Base-by-base conservation (phyloP, 2,329 filamentous ascomycete genomes). In the Paecilomyces formosus region DNA sequence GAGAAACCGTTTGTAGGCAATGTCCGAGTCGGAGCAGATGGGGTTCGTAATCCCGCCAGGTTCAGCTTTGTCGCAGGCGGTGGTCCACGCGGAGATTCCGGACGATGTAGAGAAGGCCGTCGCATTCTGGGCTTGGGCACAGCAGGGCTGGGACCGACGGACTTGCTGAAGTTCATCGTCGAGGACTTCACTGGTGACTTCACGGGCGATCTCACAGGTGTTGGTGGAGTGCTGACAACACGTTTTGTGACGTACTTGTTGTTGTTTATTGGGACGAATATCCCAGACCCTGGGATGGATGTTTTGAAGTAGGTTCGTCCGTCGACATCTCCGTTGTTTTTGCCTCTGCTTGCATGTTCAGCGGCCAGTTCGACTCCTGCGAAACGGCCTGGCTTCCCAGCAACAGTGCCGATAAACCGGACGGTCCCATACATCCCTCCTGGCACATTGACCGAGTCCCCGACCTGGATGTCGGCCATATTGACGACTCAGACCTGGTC, bases 321-420 rank as follows among this genome's bases (percentile, higher is more conserved):
- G 66, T 97, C 93, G 57, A 97, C 94, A 73, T 96, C 92, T 63
- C 94, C 94, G 68, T 85, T 95, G 71, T 99, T 99, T 81, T 99
- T 99, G 33, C 94, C 94, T 70, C 88, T 85, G 55, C 82, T 75
- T 33, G 92, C 89, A 78, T 88, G 95, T 65, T 96, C 89, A 56
- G 84, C 79, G 67, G 88, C 85, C 62, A 99, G 81, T 75, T 99
- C 94, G 35, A 99, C 90, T 53, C 94, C 94, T 31, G 90, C 92
- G 79, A 99, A 99, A 21, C 85, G 84, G 55, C 94, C 94, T 65
- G 89, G 91, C 79, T 96, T 97, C 62, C 92, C 92, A 66, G 87
- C 85, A 49, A 99, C 93, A 45, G 81, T 80, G 52, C 94, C 94
- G 61, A 97, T 80, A 71, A 96, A 99, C 71, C 89, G 93, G 64